A percentile compares a stretch with the other conserved stretches of the same genome.
These are phyloP conservation scores for Neurospora tetraspora DNA, from an alignment of 495 filamentous ascomycete species.

Conservation along the genomic window DNA sequence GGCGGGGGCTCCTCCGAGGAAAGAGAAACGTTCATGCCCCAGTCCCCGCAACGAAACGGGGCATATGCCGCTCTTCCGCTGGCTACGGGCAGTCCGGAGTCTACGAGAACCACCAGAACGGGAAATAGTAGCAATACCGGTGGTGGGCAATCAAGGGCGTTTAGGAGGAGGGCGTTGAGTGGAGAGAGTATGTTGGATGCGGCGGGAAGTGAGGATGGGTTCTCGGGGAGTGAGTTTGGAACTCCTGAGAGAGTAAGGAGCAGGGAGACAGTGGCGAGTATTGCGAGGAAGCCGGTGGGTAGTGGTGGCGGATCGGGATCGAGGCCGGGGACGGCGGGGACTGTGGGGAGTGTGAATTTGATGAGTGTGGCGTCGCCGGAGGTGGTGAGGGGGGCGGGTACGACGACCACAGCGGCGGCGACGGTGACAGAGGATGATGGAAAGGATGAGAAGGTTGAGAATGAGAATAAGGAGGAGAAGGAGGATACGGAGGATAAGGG, in stretches of 20 bases:
- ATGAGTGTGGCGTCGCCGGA: neutral
- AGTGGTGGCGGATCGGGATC: neutral
- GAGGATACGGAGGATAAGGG: neutral
- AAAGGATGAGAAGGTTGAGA: neutral
- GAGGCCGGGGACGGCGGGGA: neutral
- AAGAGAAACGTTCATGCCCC: neutral
- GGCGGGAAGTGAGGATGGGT: neutral
- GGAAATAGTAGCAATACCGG: neutral
- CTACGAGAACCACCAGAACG: neutral
- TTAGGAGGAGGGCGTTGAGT: neutral
- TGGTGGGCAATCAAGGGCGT: neutral
- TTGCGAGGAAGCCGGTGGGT: neutral
- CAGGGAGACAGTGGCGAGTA: neutral
- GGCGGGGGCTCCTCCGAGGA: neutral
- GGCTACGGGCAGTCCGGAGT: neutral
- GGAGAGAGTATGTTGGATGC: neutral
- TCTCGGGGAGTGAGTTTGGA: neutral
- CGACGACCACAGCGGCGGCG: neutral
- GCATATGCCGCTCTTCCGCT: neutral
- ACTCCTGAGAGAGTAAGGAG: neutral
- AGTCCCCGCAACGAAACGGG: neutral
- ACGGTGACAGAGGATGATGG: neutral
- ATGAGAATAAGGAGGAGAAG: neutral
- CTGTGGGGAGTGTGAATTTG: neutral
- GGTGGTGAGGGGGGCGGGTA: neutral